phyloP scores from a whole-genome alignment of 148 eudicot genomes.

The Rhododendron molle region DNA sequence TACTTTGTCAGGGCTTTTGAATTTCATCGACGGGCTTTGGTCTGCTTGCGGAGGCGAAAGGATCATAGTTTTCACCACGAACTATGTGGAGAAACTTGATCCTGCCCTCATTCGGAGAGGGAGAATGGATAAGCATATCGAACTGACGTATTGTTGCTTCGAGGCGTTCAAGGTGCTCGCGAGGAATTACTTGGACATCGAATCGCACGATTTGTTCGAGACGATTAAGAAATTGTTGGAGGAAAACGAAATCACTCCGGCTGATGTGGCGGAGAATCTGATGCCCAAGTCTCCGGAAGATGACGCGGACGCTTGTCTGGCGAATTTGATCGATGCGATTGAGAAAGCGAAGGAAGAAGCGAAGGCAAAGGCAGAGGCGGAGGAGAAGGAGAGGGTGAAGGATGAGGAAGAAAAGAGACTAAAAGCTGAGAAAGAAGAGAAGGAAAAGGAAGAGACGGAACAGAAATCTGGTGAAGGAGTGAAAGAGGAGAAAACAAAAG shows the following conservation, averaged over 20 bases:
- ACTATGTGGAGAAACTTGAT: constrained; percentile 46
- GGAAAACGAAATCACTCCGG: constrained; percentile 41
- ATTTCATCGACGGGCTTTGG: constrained; percentile 61
- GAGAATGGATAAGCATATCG: constrained; percentile 54
- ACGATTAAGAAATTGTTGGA: constrained; percentile 21
- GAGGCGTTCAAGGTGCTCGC: constrained; percentile 51
- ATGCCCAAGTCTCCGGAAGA: constrained; percentile 35
- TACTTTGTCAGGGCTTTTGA: constrained; percentile 54
- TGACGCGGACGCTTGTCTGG: constrained; percentile 21
- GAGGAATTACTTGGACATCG: constrained; percentile 35
- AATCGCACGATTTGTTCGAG: constrained; percentile 30
- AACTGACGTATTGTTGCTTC: constrained; percentile 39
- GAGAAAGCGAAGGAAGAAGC: constrained; percentile 30
- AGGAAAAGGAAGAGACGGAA: neutral
- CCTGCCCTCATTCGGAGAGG: constrained; percentile 51
- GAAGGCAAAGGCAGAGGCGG: constrained; percentile 15
- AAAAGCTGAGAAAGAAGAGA: constrained; percentile 4
- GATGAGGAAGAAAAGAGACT: neutral
- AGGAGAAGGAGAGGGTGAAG: constrained; percentile 6
- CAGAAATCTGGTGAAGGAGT: neutral
- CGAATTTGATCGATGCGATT: constrained; percentile 25
- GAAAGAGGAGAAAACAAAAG: neutral
- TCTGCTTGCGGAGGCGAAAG: constrained; percentile 53
- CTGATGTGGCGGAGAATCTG: constrained; percentile 54
- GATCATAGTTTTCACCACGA: constrained; percentile 48